Evolutionary conservation across 108 stramenopile genomes (phyloP), one percentile per base, ranked within the genome.

Genomic region (Pseudonitzschia pungens): DNA sequence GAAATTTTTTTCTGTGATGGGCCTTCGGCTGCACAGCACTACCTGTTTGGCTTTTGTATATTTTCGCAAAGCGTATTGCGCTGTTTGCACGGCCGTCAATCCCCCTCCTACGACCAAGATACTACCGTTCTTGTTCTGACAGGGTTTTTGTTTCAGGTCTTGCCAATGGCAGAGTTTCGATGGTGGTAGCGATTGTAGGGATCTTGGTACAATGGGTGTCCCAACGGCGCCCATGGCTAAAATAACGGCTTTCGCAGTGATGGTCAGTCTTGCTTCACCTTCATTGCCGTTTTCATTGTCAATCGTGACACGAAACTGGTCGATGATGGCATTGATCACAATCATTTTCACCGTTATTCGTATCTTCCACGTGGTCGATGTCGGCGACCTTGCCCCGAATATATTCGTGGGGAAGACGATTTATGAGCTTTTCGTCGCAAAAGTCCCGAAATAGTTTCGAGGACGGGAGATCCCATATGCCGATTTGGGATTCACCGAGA

Each of bases 101-200:
- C 90, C 90, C 15, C 90, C 90, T 14, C 90, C 90, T 2, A 92
- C 77, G 0, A 92, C 90, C 31, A 92, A 55, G 0, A 89, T 79
- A 15, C 28, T 36, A 6, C 6, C 36, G 45, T 14, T 48, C 10
- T 48, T 48, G 5, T 8, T 32, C 20, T 22, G 6, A 21, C 55
- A 29, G 18, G 20, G 29, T 14, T 57, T 18, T 12, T 31, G n/a
- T 9, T 40, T 36, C 12, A 44, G 21, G 6, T 42, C 8, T 29
- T 60, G 33, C 71, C 71, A 72, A 45, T 48, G 60, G 16, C 33
- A 18, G 27, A 32, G 36, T 24, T 32, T 70, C 24, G 40, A 31
- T 10, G n/a, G 21, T 18, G 70, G 55, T 6, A 33, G 21, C 16
- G 52, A 27, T n/a, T 44, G 12, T 15, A 85, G n/a, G 21, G 33